A percentile compares a stretch with the other conserved stretches of the same genome.
Evolutionary conservation across 2,329 filamentous ascomycete genomes (phyloP).

Genomic region (Mycosphaerelloides madeirae): DNA sequence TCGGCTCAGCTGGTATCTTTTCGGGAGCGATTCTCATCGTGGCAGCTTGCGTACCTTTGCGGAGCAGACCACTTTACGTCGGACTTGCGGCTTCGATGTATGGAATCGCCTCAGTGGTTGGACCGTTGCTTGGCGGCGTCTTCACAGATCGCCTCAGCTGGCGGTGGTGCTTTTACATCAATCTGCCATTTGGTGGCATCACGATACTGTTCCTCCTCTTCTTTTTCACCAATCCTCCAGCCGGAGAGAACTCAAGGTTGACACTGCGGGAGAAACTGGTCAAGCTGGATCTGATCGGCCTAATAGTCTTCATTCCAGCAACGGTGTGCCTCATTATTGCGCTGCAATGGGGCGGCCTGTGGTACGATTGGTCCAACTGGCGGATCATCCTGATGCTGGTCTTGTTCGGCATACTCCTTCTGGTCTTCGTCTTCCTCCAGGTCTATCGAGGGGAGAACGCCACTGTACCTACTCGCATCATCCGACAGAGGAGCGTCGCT

Average conservation of each 20-base stretch:
- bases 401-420: constrained; percentile 39
- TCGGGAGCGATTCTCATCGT: constrained; percentile 47
- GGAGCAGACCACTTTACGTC: constrained; percentile 46
- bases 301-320: constrained; percentile 44
- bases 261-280: constrained; percentile 36
- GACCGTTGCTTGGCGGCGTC: constrained; percentile 41
- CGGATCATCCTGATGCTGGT: constrained; percentile 45
- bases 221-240: constrained; percentile 32
- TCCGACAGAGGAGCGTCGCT: constrained; percentile 33
- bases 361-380: constrained; percentile 42
- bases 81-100: constrained; percentile 48
- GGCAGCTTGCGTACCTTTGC: constrained; percentile 41
- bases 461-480: constrained; percentile 41
- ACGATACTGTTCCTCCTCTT: constrained; percentile 35
- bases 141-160: constrained; percentile 31
- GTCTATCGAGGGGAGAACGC: constrained; percentile 41
- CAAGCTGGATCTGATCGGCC: constrained; percentile 47
- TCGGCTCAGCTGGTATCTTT: constrained; percentile 50
- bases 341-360: constrained; percentile 48
- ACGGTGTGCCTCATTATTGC: constrained; percentile 48
- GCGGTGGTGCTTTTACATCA: constrained; percentile 42
- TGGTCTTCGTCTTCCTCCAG: constrained; percentile 42
- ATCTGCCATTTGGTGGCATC: constrained; percentile 48
- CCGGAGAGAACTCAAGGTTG: constrained; percentile 27
- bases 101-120: constrained; percentile 45